Base-by-base conservation (phyloP, 768 basidiomycete genomes). In the Rhodotorula taiwanensis region DNA sequence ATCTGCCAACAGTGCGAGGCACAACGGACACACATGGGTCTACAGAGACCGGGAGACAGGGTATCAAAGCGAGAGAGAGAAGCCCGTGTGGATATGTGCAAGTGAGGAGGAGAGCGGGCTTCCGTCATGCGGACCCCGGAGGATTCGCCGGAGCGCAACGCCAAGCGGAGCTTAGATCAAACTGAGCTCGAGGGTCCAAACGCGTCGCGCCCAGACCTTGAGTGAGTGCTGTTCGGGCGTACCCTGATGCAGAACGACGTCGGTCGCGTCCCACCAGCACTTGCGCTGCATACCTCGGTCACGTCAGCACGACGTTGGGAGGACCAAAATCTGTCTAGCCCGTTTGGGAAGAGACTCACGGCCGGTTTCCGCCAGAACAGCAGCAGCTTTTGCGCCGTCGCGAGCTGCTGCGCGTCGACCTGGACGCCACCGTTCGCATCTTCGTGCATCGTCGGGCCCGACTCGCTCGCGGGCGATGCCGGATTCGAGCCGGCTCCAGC, bases 341-440 rank as follows among this genome's bases (percentile, higher is more conserved):
- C n/a, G n/a, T n/a, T n/a, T n/a, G n/a, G 67, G 64, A 42, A 41
- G 33, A 15, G 23, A 83, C 91, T 70, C 77, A 95, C 94, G n/a
- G 95, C 95, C 48, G 95, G 95, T 76, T 99, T 99, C 75, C 95
- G 82, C 95, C 95, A 99, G 81, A 99, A 99, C 44, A 99, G 75
- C 43, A 99, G 78, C 48, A 99, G 79, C 78, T 99, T 99, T 76
- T 98, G 94, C 15, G 95, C 92, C 13, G 94, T 98, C 27, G 87
- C 84, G 89, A 98, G 95, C 78, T 99, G 95, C 57, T 81, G 78
- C 68, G 87, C 84, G 76, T 99, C 92, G 59, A 98, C 81, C 53
- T 86, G 86, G 39, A 92, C 89, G 18, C 82, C 83, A 59, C 80
- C 64, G 25, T 27, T 34, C 3, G 13, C 34, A 7, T 53, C 36